A percentile compares a stretch with the other conserved stretches of the same genome.
These are phyloP conservation scores for Chalaropsis thielavioides DNA, from an alignment of 2,329 filamentous ascomycete species.

Conservation along the genomic window DNA sequence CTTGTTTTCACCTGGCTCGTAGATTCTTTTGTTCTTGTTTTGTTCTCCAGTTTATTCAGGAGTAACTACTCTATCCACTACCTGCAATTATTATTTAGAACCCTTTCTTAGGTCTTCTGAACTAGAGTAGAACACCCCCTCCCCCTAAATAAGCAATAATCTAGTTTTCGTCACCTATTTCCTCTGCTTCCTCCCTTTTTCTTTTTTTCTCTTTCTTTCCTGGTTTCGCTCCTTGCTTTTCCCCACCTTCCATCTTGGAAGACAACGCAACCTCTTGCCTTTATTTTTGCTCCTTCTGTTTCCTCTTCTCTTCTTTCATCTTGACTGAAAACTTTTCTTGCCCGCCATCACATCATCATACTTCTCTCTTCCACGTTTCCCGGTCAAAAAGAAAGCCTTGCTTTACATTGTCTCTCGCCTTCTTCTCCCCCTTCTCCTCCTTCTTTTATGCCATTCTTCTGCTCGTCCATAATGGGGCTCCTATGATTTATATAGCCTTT, in stretches of 20 bases:
- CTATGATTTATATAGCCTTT: not conserved
- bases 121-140: not conserved
- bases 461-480: constrained; percentile 2
- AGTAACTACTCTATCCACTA: not conserved
- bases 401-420: not conserved
- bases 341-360: not conserved
- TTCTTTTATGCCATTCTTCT: not conserved
- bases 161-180: not conserved
- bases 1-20: not conserved
- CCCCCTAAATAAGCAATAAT: not conserved
- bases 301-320: not conserved
- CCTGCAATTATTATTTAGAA: not conserved
- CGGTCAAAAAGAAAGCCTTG: not conserved
- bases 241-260: not conserved
- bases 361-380: not conserved
- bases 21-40: no score
- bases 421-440: not conserved
- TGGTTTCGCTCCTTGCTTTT: not conserved
- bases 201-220: not conserved
- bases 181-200: not conserved
- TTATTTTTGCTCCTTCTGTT: not conserved
- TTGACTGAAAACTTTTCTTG: not conserved
- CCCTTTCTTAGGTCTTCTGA: not conserved
- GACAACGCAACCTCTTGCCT: not conserved
- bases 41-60: not conserved